A percentile compares a stretch with the other conserved stretches of the same genome.
These are phyloP conservation scores for Nemania diffusa DNA, from an alignment of 2,329 filamentous ascomycete species.

Conservation along the genomic window DNA sequence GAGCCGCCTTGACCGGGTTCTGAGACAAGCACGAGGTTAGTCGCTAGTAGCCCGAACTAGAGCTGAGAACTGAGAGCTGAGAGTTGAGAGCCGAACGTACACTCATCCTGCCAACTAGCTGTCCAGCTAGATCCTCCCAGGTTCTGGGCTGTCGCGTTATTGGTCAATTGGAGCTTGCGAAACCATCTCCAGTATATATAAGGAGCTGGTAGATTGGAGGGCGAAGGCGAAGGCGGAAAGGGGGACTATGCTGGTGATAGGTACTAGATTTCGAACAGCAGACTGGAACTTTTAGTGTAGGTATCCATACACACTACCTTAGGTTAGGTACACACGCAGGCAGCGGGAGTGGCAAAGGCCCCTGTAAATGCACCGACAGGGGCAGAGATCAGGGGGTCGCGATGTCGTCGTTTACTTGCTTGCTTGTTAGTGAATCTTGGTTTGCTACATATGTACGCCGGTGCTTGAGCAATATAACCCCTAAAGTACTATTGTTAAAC, in stretches of 20 bases:
- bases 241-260: slow-evolving; percentile 8
- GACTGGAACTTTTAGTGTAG: slow-evolving; percentile 11
- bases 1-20: slow-evolving; percentile 78
- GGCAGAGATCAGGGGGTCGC: slow-evolving; percentile 12
- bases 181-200: slow-evolving; percentile 42
- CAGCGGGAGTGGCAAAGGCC: slow-evolving; percentile 15
- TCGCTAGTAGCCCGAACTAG: slow-evolving; percentile 36
- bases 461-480: neutral
- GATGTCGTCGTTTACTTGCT: slow-evolving; percentile 23
- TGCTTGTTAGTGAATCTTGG: neutral
- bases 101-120: slow-evolving; percentile 44
- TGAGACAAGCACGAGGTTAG: slow-evolving; percentile 42
- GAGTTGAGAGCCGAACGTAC: slow-evolving; percentile 33
- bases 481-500: neutral
- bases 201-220: neutral
- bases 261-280: slow-evolving; percentile 3
- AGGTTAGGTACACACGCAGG: neutral
- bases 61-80: no score
- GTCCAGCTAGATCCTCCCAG: slow-evolving; percentile 31
- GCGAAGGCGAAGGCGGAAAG: slow-evolving; percentile 8
- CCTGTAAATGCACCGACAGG: slow-evolving; percentile 17
- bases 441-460: neutral
- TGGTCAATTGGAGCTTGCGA: slow-evolving; percentile 32
- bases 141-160: slow-evolving; percentile 41
- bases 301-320: neutral